phyloP scores from a whole-genome alignment of 1,284 basidiomycete species.

The Leccinum laetum region DNA sequence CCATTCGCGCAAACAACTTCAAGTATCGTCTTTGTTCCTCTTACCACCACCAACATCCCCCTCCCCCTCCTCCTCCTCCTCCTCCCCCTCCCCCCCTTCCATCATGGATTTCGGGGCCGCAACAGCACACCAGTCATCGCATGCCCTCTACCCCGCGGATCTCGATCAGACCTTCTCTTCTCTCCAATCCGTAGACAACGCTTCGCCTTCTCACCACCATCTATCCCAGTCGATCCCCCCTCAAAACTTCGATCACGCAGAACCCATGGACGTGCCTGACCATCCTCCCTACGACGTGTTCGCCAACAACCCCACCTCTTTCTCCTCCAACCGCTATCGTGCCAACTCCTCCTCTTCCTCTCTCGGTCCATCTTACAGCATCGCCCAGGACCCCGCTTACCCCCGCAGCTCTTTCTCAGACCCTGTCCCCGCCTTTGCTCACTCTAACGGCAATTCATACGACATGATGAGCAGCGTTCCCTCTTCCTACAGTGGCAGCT shows the following conservation, averaged over 20 bases:
- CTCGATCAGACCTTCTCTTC: slow-evolving; percentile 49
- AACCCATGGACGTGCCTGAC: slow-evolving; percentile 48
- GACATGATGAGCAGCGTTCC: slow-evolving; percentile 63
- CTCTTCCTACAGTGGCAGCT: slow-evolving; percentile 55
- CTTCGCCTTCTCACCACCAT: slow-evolving; percentile 36
- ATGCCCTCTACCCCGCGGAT: slow-evolving; percentile 52
- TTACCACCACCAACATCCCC: slow-evolving; percentile 19
- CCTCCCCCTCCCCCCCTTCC: slow-evolving; percentile 3
- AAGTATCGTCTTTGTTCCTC: slow-evolving; percentile 24
- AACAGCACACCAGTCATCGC: slow-evolving; percentile 28
- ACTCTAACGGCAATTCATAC: slow-evolving; percentile 52
- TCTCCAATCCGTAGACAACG: slow-evolving; percentile 32
- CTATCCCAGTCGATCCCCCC: slow-evolving; percentile 34
- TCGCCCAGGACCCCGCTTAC: slow-evolving; percentile 58
- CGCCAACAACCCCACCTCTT: slow-evolving; percentile 45
- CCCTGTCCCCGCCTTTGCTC: slow-evolving; percentile 54
- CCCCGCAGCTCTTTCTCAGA: slow-evolving; percentile 58
- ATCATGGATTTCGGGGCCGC: slow-evolving; percentile 54
- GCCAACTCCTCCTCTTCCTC: slow-evolving; percentile 67
- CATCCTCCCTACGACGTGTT: slow-evolving; percentile 64
- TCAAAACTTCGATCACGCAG: slow-evolving; percentile 42
- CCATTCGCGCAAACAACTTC: slow-evolving; percentile 26
- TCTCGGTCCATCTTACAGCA: slow-evolving; percentile 50
- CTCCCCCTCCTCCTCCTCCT: slow-evolving; percentile 21
- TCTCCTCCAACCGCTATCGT: slow-evolving; percentile 60